These are phyloP conservation scores for Cladobotryum mycophilum DNA, from an alignment of 2,329 filamentous ascomycete genomes.

Conservation along the genomic window DNA sequence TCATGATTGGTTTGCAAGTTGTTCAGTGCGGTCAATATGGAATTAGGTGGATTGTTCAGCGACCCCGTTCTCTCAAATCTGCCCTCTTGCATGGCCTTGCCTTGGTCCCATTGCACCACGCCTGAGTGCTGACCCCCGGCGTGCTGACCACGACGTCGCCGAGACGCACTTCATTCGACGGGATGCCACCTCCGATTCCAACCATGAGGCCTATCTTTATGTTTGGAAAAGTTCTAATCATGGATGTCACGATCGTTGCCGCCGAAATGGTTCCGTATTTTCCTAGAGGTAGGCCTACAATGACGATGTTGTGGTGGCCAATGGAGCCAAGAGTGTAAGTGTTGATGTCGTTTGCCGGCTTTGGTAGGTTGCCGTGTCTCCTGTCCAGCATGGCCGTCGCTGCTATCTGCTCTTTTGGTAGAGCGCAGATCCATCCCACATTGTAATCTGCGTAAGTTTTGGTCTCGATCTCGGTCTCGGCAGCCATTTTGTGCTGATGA, in stretches of 20 bases:
- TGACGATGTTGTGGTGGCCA: background rate
- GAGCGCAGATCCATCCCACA: background rate
- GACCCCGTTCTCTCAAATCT: conserved; percentile 1
- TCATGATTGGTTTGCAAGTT: conserved; percentile 2
- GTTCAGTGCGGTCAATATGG: conserved; percentile 2
- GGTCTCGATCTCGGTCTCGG: too few species aligned
- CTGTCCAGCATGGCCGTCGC: background rate
- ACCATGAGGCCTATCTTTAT: background rate
- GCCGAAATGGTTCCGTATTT: background rate
- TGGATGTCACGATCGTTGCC: background rate
- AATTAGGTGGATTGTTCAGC: conserved; percentile 2
- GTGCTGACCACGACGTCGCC: background rate
- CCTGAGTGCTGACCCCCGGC: background rate
- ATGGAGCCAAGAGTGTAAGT: background rate
- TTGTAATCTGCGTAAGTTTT: background rate
- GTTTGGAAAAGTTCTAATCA: background rate
- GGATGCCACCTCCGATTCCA: background rate
- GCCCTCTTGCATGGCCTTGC: background rate
- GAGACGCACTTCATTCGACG: background rate
- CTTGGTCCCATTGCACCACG: background rate
- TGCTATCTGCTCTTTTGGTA: background rate
- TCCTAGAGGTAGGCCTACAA: background rate
- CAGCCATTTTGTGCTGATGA: too few species aligned
- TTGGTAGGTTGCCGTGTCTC: background rate
- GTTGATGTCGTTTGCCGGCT: background rate